Conservation (phyloP, 495 filamentous ascomycete species). For the Parachaetomium inaequale region DNA sequence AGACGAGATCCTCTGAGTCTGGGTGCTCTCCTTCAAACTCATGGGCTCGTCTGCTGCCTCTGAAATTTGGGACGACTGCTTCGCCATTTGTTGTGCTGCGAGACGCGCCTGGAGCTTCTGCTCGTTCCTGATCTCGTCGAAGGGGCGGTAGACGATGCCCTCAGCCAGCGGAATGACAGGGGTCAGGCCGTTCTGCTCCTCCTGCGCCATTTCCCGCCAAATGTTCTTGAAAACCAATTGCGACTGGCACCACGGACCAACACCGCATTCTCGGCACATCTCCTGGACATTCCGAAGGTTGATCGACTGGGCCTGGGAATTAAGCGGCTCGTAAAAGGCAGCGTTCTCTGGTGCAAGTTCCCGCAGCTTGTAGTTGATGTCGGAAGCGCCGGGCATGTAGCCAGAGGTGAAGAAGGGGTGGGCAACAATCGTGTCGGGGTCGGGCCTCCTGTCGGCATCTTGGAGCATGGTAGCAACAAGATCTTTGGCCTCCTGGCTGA, state of each 20-base stretch:
- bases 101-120: slow-evolving; percentile 32
- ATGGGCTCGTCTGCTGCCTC: slow-evolving; percentile 25
- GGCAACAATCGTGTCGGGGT: slow-evolving; percentile 75
- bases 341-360: slow-evolving; percentile 45
- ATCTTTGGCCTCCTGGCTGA: slow-evolving; percentile 65
- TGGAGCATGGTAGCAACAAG: slow-evolving; percentile 72
- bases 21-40: slow-evolving; percentile 24
- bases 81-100: slow-evolving; percentile 15
- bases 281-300: slow-evolving; percentile 39
- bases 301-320: slow-evolving; percentile 23
- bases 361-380: slow-evolving; percentile 50
- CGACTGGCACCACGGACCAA: slow-evolving; percentile 47
- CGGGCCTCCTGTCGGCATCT: slow-evolving; percentile 68
- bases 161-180: slow-evolving; percentile 65
- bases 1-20: slow-evolving; percentile 15
- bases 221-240: slow-evolving; percentile 53
- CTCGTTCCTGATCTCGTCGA: slow-evolving; percentile 42
- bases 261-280: slow-evolving; percentile 44
- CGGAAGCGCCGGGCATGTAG: slow-evolving; percentile 50
- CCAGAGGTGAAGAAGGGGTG: slow-evolving; percentile 74
- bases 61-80: slow-evolving; percentile 17
- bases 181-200: slow-evolving; percentile 66
- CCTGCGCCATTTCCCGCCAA: slow-evolving; percentile 63
- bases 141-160: slow-evolving; percentile 64
- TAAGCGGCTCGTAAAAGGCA: slow-evolving; percentile 39